These are phyloP conservation scores for Suillus subaureus DNA, from an alignment of 768 basidiomycete genomes.

Conservation along the genomic window DNA sequence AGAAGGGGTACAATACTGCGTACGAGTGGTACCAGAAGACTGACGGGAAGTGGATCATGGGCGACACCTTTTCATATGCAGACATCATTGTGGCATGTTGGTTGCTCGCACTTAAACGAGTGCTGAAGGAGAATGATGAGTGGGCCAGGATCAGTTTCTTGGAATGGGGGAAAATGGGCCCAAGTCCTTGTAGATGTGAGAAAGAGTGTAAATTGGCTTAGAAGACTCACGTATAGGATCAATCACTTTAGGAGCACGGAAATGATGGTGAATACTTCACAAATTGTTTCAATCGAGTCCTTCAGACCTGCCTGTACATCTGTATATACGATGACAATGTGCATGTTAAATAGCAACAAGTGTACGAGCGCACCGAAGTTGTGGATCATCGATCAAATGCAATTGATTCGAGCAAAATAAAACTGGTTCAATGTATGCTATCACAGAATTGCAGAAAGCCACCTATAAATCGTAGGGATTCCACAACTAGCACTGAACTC, in stretches of 20 bases:
- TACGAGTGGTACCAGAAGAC: conserved; percentile 25
- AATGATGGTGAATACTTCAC: background rate
- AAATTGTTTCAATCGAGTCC: background rate
- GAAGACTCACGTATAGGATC: background rate
- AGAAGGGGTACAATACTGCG: conserved; percentile 16
- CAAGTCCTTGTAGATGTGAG: conserved; percentile 24
- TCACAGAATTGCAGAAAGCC: background rate
- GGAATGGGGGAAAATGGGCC: conserved; percentile 31
- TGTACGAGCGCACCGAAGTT: background rate
- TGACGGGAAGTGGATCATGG: too few species aligned
- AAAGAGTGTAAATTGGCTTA: conserved; percentile 25
- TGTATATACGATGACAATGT: background rate
- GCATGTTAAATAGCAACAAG: background rate
- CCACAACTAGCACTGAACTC: background rate
- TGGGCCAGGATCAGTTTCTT: conserved; percentile 26
- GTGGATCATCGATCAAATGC: background rate
- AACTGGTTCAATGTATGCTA: background rate
- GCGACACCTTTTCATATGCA: conserved; percentile 31
- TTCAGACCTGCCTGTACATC: background rate
- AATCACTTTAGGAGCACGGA: background rate
- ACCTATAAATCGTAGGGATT: background rate
- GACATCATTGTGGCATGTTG: conserved; percentile 27
- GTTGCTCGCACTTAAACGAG: conserved; percentile 20
- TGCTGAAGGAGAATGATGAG: conserved; percentile 26
- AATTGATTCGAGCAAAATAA: background rate